Percentiles rank a stretch among this genome's conserved stretches.
These are phyloP conservation scores for Chenopodium formosanum DNA, from an alignment of 148 eudicot species.

Conservation along the genomic window DNA sequence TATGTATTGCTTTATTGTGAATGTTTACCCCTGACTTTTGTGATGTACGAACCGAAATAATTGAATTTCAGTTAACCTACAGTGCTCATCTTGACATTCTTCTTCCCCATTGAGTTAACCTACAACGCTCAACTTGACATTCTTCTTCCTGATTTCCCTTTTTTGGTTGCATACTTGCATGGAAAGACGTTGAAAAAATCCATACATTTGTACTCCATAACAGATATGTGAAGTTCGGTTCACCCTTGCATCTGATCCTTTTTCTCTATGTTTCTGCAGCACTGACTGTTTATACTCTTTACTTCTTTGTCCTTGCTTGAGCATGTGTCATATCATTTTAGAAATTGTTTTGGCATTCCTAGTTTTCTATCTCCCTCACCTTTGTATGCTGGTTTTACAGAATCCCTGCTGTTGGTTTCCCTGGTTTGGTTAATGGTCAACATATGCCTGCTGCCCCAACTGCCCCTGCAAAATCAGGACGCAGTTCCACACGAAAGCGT, in stretches of 20 bases:
- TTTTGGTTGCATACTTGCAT: not conserved
- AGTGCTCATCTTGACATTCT: too few relatives aligned
- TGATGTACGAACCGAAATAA: not conserved
- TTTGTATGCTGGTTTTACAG: constrained; percentile 41
- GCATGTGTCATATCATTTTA: too few relatives aligned
- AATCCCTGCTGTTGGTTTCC: constrained; percentile 99
- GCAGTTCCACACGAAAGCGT: constrained; percentile 47
- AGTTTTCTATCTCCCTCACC: not conserved
- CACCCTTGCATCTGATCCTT: not conserved
- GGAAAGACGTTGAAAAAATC: not conserved
- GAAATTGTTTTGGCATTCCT: not conserved
- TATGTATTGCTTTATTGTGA: not conserved
- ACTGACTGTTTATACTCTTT: not conserved
- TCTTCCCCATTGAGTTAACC: constrained; percentile 48
- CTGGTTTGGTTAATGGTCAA: constrained; percentile 98
- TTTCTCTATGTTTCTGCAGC: constrained; percentile 18
- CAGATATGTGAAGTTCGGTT: not conserved
- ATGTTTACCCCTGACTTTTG: not conserved
- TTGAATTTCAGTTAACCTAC: not conserved
- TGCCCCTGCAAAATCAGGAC: constrained; percentile 44
- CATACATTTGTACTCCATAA: too few relatives aligned
- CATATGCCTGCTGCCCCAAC: constrained; percentile 60
- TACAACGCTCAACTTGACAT: not conserved
- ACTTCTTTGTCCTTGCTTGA: not conserved
- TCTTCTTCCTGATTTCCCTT: not conserved